Evolutionary conservation across 140 eudicot genomes (phyloP).

Genomic region (Erigeron philadelphicus): DNA sequence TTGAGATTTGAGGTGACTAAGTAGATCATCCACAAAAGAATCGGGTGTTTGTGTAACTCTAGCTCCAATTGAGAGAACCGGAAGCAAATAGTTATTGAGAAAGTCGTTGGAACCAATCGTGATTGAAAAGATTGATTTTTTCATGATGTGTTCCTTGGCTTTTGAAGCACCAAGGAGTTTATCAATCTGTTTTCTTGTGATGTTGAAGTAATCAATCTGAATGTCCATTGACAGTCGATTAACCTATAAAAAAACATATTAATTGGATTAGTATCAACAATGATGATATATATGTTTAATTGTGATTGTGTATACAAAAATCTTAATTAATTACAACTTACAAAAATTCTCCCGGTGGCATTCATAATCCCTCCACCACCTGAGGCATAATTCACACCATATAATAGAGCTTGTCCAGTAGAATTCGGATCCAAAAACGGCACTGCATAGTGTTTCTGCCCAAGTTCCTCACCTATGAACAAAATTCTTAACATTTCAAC

Average conservation of each 20-base stretch:
- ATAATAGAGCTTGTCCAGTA: conserved; percentile 63
- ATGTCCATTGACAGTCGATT: conserved; percentile 89
- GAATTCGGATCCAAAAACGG: conserved; percentile 90
- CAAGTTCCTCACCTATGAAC: conserved; percentile 69
- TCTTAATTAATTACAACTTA: conserved; percentile 37
- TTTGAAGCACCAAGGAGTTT: conserved; percentile 61
- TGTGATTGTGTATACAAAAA: no score
- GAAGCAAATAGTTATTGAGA: conserved; percentile 81
- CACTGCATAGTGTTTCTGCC: conserved; percentile 61
- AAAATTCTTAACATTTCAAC: neutral
- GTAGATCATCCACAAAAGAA: conserved; percentile 59
- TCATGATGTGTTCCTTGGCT: conserved; percentile 59
- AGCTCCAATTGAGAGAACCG: conserved; percentile 71
- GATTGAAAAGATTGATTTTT: conserved; percentile 75
- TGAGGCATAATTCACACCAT: conserved; percentile 95
- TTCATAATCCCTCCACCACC: conserved; percentile 97
- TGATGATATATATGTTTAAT: neutral
- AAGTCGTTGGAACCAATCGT: conserved; percentile 90
- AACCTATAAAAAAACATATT: conserved; percentile 42
- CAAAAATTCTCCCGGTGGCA: conserved; percentile 87
- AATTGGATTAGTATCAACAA: conserved; percentile 1
- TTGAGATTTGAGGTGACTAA: conserved; percentile 56
- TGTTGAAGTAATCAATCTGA: conserved; percentile 86
- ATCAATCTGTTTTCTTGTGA: conserved; percentile 74
- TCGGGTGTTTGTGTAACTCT: conserved; percentile 69